These are phyloP conservation scores for Fraxinus velutina DNA, from an alignment of 305 asterid species.

Conservation along the genomic window DNA sequence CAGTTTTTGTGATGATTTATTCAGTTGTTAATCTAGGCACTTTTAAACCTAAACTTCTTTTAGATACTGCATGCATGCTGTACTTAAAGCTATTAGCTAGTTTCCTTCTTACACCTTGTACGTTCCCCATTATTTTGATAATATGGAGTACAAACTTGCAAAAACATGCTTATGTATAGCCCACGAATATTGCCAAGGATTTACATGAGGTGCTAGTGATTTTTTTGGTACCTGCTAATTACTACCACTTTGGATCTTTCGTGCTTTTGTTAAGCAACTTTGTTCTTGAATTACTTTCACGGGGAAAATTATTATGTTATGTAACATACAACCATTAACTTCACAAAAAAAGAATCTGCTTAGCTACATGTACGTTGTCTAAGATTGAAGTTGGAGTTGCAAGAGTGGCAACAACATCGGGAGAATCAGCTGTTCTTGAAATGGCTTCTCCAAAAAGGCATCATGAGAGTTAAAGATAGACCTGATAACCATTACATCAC, in stretches of 20 bases:
- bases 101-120: background rate
- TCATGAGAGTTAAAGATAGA: conserved; percentile 81
- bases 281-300: background rate
- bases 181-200: background rate
- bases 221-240: background rate
- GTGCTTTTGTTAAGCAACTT: background rate
- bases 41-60: background rate
- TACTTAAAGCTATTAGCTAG: background rate
- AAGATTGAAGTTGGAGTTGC: conserved; percentile 85
- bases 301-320: background rate
- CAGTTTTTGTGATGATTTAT: background rate
- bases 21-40: background rate
- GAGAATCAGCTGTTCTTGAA: conserved; percentile 84
- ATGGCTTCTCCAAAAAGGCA: conserved; percentile 96
- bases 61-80: background rate
- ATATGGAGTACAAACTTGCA: background rate
- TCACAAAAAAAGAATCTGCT: background rate
- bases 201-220: background rate
- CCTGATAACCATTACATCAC: conserved; percentile 36
- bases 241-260: background rate
- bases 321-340: background rate
- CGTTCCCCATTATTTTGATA: background rate
- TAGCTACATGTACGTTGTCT: conserved; percentile 55
- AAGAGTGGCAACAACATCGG: conserved; percentile 87
- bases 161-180: background rate